phyloP scores from a whole-genome alignment of 2,329 filamentous ascomycete species.

The Hymenoscyphus albidus region DNA sequence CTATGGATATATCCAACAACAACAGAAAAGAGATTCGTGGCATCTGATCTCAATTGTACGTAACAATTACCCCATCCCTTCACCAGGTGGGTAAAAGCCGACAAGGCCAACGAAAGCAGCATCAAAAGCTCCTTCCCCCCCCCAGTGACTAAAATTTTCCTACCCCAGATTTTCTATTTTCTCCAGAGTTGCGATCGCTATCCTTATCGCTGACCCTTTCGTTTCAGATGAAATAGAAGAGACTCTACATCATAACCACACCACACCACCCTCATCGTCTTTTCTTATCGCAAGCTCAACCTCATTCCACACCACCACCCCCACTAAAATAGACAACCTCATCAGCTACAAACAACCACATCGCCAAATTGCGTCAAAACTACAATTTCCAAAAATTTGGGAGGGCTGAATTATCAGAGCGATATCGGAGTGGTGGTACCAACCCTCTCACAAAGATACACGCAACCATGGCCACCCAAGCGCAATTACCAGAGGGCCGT shows the following conservation, averaged over 20 bases:
- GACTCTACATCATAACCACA: background rate
- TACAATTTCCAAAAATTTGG: background rate
- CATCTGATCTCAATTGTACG: constrained; percentile 15
- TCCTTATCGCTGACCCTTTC: background rate
- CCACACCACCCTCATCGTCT: no score
- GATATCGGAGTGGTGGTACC: no score
- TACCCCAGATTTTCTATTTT: background rate
- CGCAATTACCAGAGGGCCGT: constrained; percentile 49
- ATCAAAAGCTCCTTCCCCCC: background rate
- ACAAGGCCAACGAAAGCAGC: background rate
- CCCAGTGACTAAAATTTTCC: background rate
- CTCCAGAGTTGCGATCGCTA: background rate
- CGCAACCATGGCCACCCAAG: constrained; percentile 22
- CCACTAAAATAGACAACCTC: background rate
- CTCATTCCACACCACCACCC: background rate
- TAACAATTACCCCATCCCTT: background rate
- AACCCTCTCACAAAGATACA: no score
- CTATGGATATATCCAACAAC: background rate
- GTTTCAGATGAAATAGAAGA: background rate
- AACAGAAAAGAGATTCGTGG: constrained; percentile 21
- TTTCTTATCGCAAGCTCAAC: background rate
- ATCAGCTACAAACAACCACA: background rate
- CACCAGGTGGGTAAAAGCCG: background rate
- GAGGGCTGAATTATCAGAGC: no score
- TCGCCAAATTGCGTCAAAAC: background rate